A percentile compares a stretch with the other conserved stretches of the same genome.
These are phyloP conservation scores for Tuber microsphaerosporum DNA, from an alignment of 495 filamentous ascomycete species.

Conservation along the genomic window DNA sequence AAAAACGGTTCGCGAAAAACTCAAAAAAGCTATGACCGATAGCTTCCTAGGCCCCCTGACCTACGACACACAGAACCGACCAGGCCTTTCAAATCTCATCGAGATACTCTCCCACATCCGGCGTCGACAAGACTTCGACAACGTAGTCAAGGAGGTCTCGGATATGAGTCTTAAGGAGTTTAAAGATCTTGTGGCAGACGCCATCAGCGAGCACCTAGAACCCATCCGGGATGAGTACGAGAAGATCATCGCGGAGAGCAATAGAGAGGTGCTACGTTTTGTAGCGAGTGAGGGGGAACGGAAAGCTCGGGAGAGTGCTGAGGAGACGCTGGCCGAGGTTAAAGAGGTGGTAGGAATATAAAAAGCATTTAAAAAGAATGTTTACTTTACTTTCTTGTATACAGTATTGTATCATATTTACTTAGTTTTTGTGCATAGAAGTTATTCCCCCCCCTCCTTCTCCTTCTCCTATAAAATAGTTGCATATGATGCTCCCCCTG, in stretches of 20 bases:
- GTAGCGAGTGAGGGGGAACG: slow-evolving; percentile 55
- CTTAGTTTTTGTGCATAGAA: background rate
- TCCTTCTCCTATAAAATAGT: background rate
- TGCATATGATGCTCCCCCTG: background rate
- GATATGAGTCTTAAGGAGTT: slow-evolving; percentile 53
- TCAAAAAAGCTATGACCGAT: slow-evolving; percentile 73
- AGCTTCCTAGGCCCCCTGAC: slow-evolving; percentile 51
- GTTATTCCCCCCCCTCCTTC: background rate
- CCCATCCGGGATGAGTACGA: slow-evolving; percentile 58
- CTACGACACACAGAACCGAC: slow-evolving; percentile 63
- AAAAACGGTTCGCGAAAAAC: slow-evolving; percentile 56
- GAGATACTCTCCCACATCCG: slow-evolving; percentile 65
- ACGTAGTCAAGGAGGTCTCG: slow-evolving; percentile 53
- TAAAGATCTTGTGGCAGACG: slow-evolving; percentile 56
- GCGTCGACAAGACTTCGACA: slow-evolving; percentile 45
- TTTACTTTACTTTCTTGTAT: background rate
- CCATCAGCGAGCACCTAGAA: slow-evolving; percentile 51
- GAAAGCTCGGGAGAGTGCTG: slow-evolving; percentile 58
- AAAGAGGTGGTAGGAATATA: slow-evolving; percentile 56
- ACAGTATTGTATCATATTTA: background rate
- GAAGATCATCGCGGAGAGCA: slow-evolving; percentile 47
- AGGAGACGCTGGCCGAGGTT: slow-evolving; percentile 59
- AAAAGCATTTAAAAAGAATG: background rate
- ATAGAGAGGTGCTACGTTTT: slow-evolving; percentile 52
- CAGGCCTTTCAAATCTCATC: slow-evolving; percentile 81